Conservation (phyloP, 2,329 filamentous ascomycete species). For the Beauveria sp. region DNA sequence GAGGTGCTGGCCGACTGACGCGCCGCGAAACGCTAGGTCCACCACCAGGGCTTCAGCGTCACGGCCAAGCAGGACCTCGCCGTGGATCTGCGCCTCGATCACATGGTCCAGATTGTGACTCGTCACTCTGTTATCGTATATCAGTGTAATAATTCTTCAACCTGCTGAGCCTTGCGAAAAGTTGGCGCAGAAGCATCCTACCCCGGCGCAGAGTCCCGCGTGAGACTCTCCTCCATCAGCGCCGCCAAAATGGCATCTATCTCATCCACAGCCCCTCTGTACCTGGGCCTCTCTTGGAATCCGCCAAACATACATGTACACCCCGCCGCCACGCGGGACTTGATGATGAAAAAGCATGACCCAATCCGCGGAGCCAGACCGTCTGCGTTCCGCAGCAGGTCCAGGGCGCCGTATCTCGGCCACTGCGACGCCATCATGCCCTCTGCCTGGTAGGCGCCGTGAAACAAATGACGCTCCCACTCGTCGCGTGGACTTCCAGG, state of each 20-base stretch:
- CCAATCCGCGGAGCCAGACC: no score
- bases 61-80: slow-evolving; percentile 13
- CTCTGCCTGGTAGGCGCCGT: no score
- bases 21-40: slow-evolving; percentile 14
- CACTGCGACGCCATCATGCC: no score
- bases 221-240: slow-evolving; percentile 16
- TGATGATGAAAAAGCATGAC: no score
- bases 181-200: slow-evolving; percentile 9
- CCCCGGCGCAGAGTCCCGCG: slow-evolving; percentile 14
- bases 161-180: background rate
- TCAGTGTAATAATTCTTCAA: background rate
- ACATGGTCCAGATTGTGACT: slow-evolving; percentile 17
- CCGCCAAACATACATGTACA: slow-evolving; percentile 17
- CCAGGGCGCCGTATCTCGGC: no score
- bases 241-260: slow-evolving; percentile 15
- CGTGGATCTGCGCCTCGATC: slow-evolving; percentile 17
- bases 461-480: no score
- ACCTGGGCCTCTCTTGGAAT: slow-evolving; percentile 12
- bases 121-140: background rate
- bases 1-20: slow-evolving; percentile 9
- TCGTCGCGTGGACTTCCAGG: no score
- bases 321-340: slow-evolving; percentile 9
- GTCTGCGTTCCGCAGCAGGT: no score
- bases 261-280: slow-evolving; percentile 13
- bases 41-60: slow-evolving; percentile 16